Evolutionary conservation across 345 rosid species (phyloP), one percentile per base, ranked within the genome.

Genomic region (Cochlearia excelsa): DNA sequence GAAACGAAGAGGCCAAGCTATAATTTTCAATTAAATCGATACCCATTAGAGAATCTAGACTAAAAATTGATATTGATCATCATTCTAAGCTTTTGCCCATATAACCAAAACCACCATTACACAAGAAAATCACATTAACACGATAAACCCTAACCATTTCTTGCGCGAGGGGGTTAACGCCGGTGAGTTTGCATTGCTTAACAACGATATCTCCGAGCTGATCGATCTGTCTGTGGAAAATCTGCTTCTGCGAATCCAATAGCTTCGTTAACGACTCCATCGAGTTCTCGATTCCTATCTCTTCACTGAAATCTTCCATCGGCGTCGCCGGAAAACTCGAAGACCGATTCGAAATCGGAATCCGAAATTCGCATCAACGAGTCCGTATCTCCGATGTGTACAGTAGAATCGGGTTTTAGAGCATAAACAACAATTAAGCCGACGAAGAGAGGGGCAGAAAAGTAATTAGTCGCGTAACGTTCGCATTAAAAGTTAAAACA

Each of bases 161-260:
- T 74, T 94, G 97, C 30, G 99, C 84, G 57, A 94, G 97, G 59
- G 97, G 99, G 63, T 94, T 94, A 78, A 79, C 99, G 54, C 99
- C 97, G 42, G 97, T 93, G 64, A 93, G 95, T 53, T 78, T 78
- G 86, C 99, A 93, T 68, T 93, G 99, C 41, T 77, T 77, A 63
- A 90, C 82, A 39, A 94, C 87, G 30, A 94, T 78, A 59, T 75
- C 68, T 65, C 80, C 87, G 26, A 90, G 82, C 74, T 90, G 87
- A 57, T 85, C 84, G 87, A 90, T 78, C 88, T 90, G 97, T 66
- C 78, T 57, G 72, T 82, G 96, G 59, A 94, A 84, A 31, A 90
- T 77, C 74, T 77, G 87, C 53, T 67, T 84, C 77, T 90, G 99
- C 10, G 87, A 73, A 37, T 73, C 84, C 67, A 90, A 41, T 10